Base-by-base conservation (phyloP, 345 rosid species). In the Fremontodendron californicum region DNA sequence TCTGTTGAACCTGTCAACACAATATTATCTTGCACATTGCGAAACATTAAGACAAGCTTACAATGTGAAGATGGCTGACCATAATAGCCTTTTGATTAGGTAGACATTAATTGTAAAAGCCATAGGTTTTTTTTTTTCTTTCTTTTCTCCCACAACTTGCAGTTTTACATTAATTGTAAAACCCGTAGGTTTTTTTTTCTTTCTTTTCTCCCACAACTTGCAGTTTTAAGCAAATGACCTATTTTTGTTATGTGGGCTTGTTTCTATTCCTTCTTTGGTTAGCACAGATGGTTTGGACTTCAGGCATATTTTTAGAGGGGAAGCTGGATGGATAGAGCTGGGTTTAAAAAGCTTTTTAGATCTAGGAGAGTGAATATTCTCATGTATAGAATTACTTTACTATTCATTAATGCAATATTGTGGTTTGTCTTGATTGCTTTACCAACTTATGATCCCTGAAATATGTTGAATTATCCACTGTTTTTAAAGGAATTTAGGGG, bases 1-100 rank as follows among this genome's bases (percentile, higher is more conserved):
- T 91, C 97, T 40, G 93, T 95, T 78, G 97, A 95, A 29, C 90
- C 96, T 3, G 88, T 89, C 71, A 91, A 81, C 85, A 83, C 88
- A 66, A 89, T 91, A 61, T 86, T 93, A 85, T 91, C 97, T 60
- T 86, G 94, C 84, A 92, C 94, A 13, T 77, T 93, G 78, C 84
- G 77, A 68, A 93, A 91, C 84, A 92, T 93, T 55, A 96, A 82
- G 87, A 90, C 90, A 43, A 84, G 94, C 85, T 82, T 95, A 78
- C 91, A 91, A 78, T 93, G 97, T 76, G 97, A 93, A 89, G 94
- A 93, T 73, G 81, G 86, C 75, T 90, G 85, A 88, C 63, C 79
- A 33, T 42, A 18, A 51, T 13, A 55, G 73, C 35, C 29, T 35
- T 77, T 60, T 62, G 15, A 39, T 60, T 80, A 78, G 80, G 46